A percentile compares a stretch with the other conserved stretches of the same genome.
phyloP scores from a whole-genome alignment of 805 yeast species.

The Aciculoconidium aculeatum region DNA sequence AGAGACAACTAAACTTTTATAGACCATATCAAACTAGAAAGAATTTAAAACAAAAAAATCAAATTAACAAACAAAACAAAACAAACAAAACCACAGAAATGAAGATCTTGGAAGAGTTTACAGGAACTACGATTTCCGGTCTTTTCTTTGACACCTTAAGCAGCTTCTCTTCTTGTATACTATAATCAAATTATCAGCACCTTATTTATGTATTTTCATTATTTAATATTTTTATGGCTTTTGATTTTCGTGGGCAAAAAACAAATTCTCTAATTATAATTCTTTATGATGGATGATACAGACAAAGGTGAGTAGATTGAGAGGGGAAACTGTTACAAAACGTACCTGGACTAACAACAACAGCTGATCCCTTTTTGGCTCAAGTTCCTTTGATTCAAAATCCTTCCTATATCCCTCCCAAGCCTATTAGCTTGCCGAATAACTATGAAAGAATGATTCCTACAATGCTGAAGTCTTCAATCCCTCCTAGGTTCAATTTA shows the following conservation, averaged over 20 bases:
- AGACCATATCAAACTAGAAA: background rate
- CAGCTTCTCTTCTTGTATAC: background rate
- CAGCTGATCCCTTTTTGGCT: conserved; percentile 43
- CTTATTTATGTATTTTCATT: too few species aligned
- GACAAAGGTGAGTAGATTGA: conserved; percentile 13
- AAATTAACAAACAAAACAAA: too few species aligned
- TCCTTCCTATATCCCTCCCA: conserved; percentile 49
- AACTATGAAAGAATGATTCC: conserved; percentile 35
- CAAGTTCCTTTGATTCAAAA: conserved; percentile 53
- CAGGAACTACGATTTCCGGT: too few species aligned
- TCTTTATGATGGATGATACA: conserved; percentile 15
- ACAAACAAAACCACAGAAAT: too few species aligned
- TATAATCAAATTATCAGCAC: too few species aligned
- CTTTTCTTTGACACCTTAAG: too few species aligned
- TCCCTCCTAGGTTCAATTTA: conserved; percentile 33
- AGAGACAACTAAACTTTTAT: conserved; percentile 25
- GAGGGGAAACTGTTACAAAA: background rate
- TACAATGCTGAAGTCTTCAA: conserved; percentile 23
- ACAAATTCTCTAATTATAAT: too few species aligned
- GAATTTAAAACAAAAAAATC: background rate
- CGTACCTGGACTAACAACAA: conserved; percentile 9
- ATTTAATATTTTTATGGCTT: too few species aligned
- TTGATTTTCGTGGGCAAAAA: too few species aligned
- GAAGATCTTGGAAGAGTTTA: too few species aligned
- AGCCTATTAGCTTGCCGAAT: conserved; percentile 46